Base-by-base conservation (phyloP, 2,329 filamentous ascomycete genomes). In the Colletotrichum higginsianum region DNA sequence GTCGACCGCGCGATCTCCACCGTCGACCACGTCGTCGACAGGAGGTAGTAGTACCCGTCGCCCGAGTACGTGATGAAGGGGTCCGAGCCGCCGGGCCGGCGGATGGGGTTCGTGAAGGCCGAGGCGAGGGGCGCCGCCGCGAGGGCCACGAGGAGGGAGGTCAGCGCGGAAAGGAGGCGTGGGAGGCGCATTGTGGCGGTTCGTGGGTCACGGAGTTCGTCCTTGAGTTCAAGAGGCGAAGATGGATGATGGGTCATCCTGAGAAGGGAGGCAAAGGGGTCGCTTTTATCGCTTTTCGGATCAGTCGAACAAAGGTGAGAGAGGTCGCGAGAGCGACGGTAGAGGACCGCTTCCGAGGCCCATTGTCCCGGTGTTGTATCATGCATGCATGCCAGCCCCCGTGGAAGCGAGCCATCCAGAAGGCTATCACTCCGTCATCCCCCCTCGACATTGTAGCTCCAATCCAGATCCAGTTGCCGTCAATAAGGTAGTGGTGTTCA, bases 1-100 rank as follows among this genome's bases (percentile, higher is more conserved):
- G 80, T 86, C 0, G 88, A 83, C 1, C 87, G 82, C 0, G 86
- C 84, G 23, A 90, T 84, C 72, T 87, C 81, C 11, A 91, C 80
- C 70, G 90, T 81, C 2, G 80, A 84, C 87, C 86, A 90, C 18
- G 86, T 86, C 0, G 87, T 90, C 0, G 86, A 86, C 72, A 88
- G 83, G 35, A 90, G 80, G 73, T 89, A 89, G 78, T 89, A 90
- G 74, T 86, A 89, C 0, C 87, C 87, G 56, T 70, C 67, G 13
- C 83, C 85, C 0, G 82, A 82, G 64, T 84, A 89, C 0, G 85
- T 84, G 4, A 90, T 83, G 71, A 86, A 85, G 0, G 88, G 87
- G 75, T 89, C 87, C 30, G 83, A 84, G 15, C 88, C 87, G 53
- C 86, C 83, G 0, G 81, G 82, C 18, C 81, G 79, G 49, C 85